Percentiles rank a stretch among this genome's conserved stretches.
Evolutionary conservation across 1,284 basidiomycete species (phyloP).

Genomic region (Erythrobasidium hasegawianum): DNA sequence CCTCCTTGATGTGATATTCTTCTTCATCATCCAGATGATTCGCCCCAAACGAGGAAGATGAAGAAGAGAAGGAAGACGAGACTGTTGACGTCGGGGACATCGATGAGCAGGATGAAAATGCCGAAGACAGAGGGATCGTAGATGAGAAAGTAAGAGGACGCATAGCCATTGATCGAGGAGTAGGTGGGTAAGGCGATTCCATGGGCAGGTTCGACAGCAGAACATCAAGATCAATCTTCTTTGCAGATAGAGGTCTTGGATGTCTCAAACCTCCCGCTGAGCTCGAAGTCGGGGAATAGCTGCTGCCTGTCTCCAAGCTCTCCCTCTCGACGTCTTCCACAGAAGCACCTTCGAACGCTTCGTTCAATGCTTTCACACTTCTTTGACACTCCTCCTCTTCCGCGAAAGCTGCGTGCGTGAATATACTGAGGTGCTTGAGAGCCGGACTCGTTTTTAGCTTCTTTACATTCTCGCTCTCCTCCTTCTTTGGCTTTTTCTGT

Average conservation of each 20-base stretch:
- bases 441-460: conserved; percentile 23
- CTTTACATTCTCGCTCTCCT: conserved; percentile 1
- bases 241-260: not conserved
- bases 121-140: not conserved
- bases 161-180: conserved; percentile 13
- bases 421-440: conserved; percentile 15
- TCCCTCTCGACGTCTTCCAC: not conserved
- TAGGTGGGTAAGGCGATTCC: conserved; percentile 19
- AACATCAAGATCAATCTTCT: conserved; percentile 3
- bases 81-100: not conserved
- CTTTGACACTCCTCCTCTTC: conserved; percentile 3
- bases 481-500: not conserved
- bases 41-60: not conserved
- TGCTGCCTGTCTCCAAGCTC: too few species aligned
- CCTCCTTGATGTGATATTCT: conserved; percentile 10
- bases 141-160: conserved; percentile 3
- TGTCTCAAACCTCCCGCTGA: not conserved
- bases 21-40: not conserved
- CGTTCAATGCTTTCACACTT: not conserved
- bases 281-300: not conserved
- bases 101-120: not conserved
- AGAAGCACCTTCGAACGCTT: not conserved
- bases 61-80: not conserved
- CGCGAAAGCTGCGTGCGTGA: conserved; percentile 21
- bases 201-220: conserved; percentile 12